Evolutionary conservation across 129 eudicot genomes (phyloP).

Genomic region (carrot (Daucus carota)): DH1_v3.0 NC_030385.2:46591001-46591500

Average conservation of each 20-base stretch:
- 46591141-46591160: neutral
- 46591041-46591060: neutral
- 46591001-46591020: conserved; percentile 45
- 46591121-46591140: neutral
- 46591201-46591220: neutral
- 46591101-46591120: neutral
- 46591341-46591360: conserved; percentile 62
- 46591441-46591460: conserved; percentile 68
- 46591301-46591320: conserved; percentile 49
- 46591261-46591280: conserved; percentile 61
- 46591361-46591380: conserved; percentile 54
- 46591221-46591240: neutral
- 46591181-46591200: neutral
- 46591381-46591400: conserved; percentile 55
- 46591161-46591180: neutral
- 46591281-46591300: conserved; percentile 66
- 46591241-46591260: neutral
- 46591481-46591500: conserved; percentile 11
- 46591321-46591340: conserved; percentile 42
- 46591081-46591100: too few relatives aligned
- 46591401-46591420: conserved; percentile 55
- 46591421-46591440: conserved; percentile 57
- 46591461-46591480: conserved; percentile 58
- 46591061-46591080: neutral
- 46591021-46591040: neutral